Conservation (phyloP, 2,329 filamentous ascomycete genomes). For the Penicillium vulpinum region DNA sequence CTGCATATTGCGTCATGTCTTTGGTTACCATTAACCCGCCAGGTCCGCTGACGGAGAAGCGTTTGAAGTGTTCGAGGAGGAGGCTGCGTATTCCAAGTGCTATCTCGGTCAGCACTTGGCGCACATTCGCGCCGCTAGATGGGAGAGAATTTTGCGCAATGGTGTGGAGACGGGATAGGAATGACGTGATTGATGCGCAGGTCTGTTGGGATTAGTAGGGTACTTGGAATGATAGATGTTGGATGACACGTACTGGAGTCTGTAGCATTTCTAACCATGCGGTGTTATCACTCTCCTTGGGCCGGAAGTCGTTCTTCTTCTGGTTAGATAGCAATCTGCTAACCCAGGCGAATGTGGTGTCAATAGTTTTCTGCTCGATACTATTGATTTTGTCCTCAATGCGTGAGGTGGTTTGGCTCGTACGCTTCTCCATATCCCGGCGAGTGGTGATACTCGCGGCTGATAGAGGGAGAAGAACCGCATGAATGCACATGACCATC, state of each 20-base stretch:
- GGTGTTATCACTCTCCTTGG: conserved; percentile 69
- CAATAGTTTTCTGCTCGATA: conserved; percentile 68
- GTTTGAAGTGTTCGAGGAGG: conserved; percentile 90
- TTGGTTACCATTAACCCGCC: conserved; percentile 94
- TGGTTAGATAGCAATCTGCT: conserved; percentile 71
- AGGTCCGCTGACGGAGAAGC: conserved; percentile 87
- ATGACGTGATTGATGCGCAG: conserved; percentile 76
- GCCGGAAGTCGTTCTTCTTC: conserved; percentile 86
- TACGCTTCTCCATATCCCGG: conserved; percentile 83
- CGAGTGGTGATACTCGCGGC: conserved; percentile 87
- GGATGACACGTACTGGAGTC: conserved; percentile 56
- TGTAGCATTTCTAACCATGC: conserved; percentile 71
- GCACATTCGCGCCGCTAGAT: conserved; percentile 69
- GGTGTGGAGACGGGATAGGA: conserved; percentile 68
- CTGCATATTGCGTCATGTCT: conserved; percentile 90
- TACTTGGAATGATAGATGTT: neutral
- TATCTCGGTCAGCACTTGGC: conserved; percentile 79
- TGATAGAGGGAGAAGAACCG: conserved; percentile 85
- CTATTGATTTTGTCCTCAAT: conserved; percentile 82
- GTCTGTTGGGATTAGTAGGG: conserved; percentile 49
- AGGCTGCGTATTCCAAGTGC: conserved; percentile 74
- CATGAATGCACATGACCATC: conserved; percentile 88
- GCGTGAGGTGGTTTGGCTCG: conserved; percentile 68
- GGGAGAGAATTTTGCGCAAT: conserved; percentile 65
- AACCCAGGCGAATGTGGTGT: conserved; percentile 75